Conservation (phyloP, 179 eudicot species). For the Gypsophila paniculata region DNA sequence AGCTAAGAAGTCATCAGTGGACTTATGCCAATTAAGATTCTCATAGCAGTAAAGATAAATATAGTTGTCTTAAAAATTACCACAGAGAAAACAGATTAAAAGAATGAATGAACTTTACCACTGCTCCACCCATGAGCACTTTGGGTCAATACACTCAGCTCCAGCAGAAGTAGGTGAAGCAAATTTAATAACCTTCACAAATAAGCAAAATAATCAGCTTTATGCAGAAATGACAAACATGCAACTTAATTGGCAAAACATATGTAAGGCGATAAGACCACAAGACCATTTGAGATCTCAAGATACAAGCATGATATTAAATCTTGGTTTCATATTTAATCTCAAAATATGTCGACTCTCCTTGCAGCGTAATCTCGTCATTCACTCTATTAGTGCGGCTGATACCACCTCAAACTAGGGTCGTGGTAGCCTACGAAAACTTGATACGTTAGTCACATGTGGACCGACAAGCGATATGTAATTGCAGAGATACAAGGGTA, state of each 20-base stretch:
- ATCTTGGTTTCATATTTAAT: neutral
- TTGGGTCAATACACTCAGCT: slow-evolving; percentile 59
- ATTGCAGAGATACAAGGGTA: neutral
- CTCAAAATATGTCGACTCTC: neutral
- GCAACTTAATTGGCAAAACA: neutral
- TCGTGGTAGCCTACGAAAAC: neutral
- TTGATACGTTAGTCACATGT: neutral
- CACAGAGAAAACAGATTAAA: neutral
- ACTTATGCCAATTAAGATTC: neutral
- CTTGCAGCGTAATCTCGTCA: neutral
- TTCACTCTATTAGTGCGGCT: neutral
- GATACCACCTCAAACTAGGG: neutral
- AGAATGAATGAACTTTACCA: slow-evolving; percentile 29
- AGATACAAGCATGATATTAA: neutral
- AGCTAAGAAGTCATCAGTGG: no score
- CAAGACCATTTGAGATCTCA: neutral
- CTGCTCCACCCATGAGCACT: slow-evolving; percentile 51
- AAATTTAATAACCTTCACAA: slow-evolving; percentile 51
- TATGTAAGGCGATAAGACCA: neutral
- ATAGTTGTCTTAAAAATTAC: neutral
- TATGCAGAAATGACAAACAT: neutral
- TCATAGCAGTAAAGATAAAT: slow-evolving; percentile 1
- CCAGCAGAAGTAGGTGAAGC: slow-evolving; percentile 62
- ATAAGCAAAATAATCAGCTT: slow-evolving; percentile 4
- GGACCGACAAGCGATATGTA: neutral